Evolutionary conservation across 495 filamentous ascomycete genomes (phyloP), one percentile per base, ranked within the genome.

Genomic region (Aspergillus nanangensis): DNA sequence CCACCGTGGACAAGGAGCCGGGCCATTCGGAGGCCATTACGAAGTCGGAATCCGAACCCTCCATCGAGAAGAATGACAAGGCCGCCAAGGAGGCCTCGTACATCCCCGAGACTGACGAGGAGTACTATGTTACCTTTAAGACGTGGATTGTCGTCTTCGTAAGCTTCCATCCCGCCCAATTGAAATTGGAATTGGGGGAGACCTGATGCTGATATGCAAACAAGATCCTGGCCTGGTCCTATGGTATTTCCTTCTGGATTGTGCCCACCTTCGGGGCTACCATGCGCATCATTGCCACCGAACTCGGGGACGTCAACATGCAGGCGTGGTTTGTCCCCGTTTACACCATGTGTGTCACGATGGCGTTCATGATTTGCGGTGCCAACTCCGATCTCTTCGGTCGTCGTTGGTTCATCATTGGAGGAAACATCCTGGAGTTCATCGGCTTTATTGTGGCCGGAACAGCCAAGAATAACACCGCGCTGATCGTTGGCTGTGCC

Each of bases 261-360:
- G 31, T 60, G 2, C 57, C 57, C 5, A 46, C 52, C 8, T 36
- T 55, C 19, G 33, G 54, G 17, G 50, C 57, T 3, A 60, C 57
- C 41, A 51, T 53, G 5, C 47, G 34, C 10, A 15, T 38, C 21
- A 20, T 60, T 36, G 57, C 57, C 2, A 44, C 53, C 7, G 57
- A 57, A 20, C 45, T 60, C 48, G 57, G 54, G 9, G 47, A 57
- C n/a, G 33, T 54, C 2, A 42, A 25, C 21, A 54, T 45, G 2
- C 57, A 60, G 21, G 50, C 55, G 13, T 60, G 54, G 57, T 60
- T 53, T 55, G 45, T 57, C 29, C 57, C 54, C 2, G 56, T 55
- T 11, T 18, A 1, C 10, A 32, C 41, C 3, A 15, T 3, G 18
- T 22, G 4, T 18, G 20, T 37, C 13, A 22, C 15, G 14, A 7